Evolutionary conservation across 257 asterid species (phyloP), one percentile per base, ranked within the genome.

Genomic region (Eustoma russellianum): DNA sequence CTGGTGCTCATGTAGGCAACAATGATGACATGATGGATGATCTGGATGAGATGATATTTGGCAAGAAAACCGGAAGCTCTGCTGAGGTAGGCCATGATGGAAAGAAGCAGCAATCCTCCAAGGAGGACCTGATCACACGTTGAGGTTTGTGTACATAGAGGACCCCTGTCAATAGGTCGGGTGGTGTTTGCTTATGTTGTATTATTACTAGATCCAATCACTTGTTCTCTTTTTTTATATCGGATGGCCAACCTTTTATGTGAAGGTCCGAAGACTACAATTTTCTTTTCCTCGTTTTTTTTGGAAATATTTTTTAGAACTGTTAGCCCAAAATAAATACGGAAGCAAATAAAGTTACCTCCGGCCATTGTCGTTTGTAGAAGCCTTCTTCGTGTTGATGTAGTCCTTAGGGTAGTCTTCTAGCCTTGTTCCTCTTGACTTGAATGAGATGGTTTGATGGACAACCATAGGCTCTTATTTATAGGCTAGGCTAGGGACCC

Each of bases 31-130:
- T 85, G 97, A 74, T 87, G 94, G 86, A 88, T 68, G 99, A 88
- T 74, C 93, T 92, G 8, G 99, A 92, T 51, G 97, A 92, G 83
- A 88, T 92, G 99, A 88, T 92, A 33, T 92, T 92, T 40, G 99
- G 99, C 41, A 83, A 68, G 91, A 83, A 79, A 71, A 61, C 76
- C 1, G 88, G 84, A 1, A 77, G 83, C 55, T 15, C 93, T 7
- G 79, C 95, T 16, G 88, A 71, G 57, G 64, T 80, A 7, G 74
- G 71, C 45, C 67, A 63, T 9, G 85, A 78, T 61, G 17, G 71
- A 33, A 82, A 80, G 87, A 85, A 83, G 66, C 73, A 72, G 74
- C 82, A 71, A 65, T 50, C 93, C 45, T 40, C 83, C 5, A 83
- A 87, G 72, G 95, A 88, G 60, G 99, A 92, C 70, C 84, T 92